Conservation (phyloP, 257 asterid species). For the Solanum clarkiae region DNA sequence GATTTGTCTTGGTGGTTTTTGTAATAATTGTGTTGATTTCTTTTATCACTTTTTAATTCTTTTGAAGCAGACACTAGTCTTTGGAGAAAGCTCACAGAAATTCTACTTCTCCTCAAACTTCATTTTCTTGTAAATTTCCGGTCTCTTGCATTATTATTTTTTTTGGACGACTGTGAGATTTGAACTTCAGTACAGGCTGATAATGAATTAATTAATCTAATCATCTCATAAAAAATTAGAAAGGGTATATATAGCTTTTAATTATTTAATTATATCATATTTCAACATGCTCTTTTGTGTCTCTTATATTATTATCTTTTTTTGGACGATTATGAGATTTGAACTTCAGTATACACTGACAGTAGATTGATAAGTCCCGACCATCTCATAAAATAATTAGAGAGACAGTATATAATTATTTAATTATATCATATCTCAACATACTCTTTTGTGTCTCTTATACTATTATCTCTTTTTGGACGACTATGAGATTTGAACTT, state of each 20-base stretch:
- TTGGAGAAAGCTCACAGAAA: background rate
- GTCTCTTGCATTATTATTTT: background rate
- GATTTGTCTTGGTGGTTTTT: background rate
- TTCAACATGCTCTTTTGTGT: no score
- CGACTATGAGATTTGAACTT: no score
- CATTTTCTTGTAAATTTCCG: background rate
- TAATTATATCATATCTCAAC: background rate
- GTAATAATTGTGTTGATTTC: background rate
- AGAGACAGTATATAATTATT: no score
- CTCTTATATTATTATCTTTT: no score
- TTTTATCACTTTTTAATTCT: background rate
- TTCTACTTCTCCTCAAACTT: background rate
- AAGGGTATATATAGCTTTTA: background rate
- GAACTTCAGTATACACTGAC: no score
- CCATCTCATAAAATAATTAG: no score
- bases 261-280: background rate
- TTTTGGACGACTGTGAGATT: accelerated
- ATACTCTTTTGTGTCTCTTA: no score
- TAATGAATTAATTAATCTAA: no score
- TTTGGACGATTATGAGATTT: no score
- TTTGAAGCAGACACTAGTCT: background rate
- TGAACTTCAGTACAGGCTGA: background rate
- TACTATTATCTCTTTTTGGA: no score
- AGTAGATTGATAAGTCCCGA: no score
- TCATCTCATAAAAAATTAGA: no score